Base-by-base conservation (phyloP, 2,329 filamentous ascomycete genomes). In the Aspergillus arachidicola region DNA sequence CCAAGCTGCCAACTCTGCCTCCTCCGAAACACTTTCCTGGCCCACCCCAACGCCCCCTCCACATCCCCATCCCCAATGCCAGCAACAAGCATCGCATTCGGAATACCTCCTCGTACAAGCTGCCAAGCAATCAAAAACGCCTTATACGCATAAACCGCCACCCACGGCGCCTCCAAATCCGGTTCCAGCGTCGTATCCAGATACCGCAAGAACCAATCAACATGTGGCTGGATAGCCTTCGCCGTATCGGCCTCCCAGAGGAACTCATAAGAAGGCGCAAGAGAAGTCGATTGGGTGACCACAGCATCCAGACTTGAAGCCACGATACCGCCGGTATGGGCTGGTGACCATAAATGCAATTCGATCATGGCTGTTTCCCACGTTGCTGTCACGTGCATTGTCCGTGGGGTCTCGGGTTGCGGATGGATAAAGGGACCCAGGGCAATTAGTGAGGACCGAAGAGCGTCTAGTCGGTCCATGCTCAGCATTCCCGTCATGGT, bases 341-440 rank as follows among this genome's bases (percentile, higher is more conserved):
- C 72, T 2, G 77, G 76, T 0, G 78, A 80, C 79, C 79, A 81
- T 45, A 81, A 72, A 56, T 79, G 78, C 6, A 80, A 67, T 58
- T 81, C 79, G 23, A 81, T 73, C 78, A 80, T 81, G 41, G 78
- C 79, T 9, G 73, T 79, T 50, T 79, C 70, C 79, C 79, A 81
- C 6, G 76, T 78, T 12, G 79, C 78, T 16, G 75, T 71, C 16
- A 11, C 48, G 9, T 51, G 48, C 21, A 26, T 51, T 30, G 0
- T 3, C 26, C 11, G n/a, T 7, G 6, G 0, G 12, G 48, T 51
- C 21, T 55, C 64, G 7, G 28, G 14, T 34, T 51, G 5, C 1
- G 66, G 64, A n/a, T 62, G 65, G 19, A 79, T 75, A 51, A 74
- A 75, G 0, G 75, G 72, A 0, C 70, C 62, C 0, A 81, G 73